Base-by-base conservation (phyloP, 192 early-diverging fungal species). In the Powellomyces hirtus region DNA sequence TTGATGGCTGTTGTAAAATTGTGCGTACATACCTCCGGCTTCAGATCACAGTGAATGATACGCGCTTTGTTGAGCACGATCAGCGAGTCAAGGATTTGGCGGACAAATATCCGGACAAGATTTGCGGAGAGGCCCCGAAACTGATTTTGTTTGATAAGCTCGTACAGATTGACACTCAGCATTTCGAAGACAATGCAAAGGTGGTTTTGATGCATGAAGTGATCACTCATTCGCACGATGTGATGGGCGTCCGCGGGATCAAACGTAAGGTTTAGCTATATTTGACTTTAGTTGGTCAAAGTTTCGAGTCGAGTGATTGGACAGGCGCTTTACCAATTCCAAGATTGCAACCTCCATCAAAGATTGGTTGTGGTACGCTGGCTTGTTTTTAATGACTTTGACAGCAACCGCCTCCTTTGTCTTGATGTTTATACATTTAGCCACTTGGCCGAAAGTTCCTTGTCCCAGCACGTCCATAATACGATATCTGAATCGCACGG, bases 361-460 rank as follows among this genome's bases (percentile, higher is more conserved):
- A 66, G 92, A 93, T 77, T 99, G 97, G 75, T 95, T 94, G 78
- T 94, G 96, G 77, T 97, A 99, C 4, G 97, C 95, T 0, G 87
- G 85, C 76, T 95, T 96, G 79, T 99, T 99, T 72, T 99, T 99
- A 62, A 99, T 95, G 29, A 99, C 94, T 78, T 99, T 99, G 49
- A 97, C 89, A 20, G 95, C 97, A 33, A 95, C 89, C 22, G 91
- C 78, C 40, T 92, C 94, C 75, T 91, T 88, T 16, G 96, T 96
- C 73, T 92, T 94, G 40, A 93, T 77, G 65, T 99, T 94, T 49
- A 89, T 85, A 72, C 95, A 98, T 75, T 94, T 96, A 24, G 95
- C 95, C 10, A 99, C 97, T 76, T 99, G 97, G 5, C 97, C 97
- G 87, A 99, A 99, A 2, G 97, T 98, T 31, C 97, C 97, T 76